These are phyloP conservation scores for Telfairia occidentalis DNA, from an alignment of 331 rosid species.

Conservation along the genomic window DNA sequence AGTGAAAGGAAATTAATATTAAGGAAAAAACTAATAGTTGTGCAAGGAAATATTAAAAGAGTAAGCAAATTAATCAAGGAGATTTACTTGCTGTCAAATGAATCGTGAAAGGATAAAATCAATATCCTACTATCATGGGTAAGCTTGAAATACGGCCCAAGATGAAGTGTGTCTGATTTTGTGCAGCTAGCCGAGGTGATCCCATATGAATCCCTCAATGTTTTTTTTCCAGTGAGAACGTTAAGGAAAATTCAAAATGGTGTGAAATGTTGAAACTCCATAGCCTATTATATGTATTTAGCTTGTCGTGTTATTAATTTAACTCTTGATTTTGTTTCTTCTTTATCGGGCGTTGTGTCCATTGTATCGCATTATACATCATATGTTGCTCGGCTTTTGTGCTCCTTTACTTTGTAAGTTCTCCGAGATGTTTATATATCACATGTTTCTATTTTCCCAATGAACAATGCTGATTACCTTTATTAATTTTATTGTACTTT, in stretches of 20 bases:
- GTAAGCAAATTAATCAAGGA: no score
- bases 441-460: background rate
- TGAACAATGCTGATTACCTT: background rate
- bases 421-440: background rate
- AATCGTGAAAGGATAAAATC: no score
- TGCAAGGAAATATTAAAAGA: no score
- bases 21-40: no score
- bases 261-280: constrained; percentile 24
- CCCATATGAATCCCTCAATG: constrained; percentile 59
- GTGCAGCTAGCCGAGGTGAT: no score
- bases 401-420: constrained; percentile 81
- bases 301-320: background rate
- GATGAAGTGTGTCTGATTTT: no score
- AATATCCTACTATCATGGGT: no score
- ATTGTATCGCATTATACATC: constrained; percentile 74
- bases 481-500: background rate
- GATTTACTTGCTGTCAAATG: no score
- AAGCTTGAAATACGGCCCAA: no score
- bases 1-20: no score
- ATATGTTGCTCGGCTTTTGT: constrained; percentile 62
- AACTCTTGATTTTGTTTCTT: constrained; percentile 1
- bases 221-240: constrained; percentile 70
- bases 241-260: constrained; percentile 65
- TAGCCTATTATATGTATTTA: background rate
- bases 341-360: constrained; percentile 79